Evolutionary conservation across 2,329 filamentous ascomycete species (phyloP), one percentile per base, ranked within the genome.

Genomic region (Sporothrix globosa): DNA sequence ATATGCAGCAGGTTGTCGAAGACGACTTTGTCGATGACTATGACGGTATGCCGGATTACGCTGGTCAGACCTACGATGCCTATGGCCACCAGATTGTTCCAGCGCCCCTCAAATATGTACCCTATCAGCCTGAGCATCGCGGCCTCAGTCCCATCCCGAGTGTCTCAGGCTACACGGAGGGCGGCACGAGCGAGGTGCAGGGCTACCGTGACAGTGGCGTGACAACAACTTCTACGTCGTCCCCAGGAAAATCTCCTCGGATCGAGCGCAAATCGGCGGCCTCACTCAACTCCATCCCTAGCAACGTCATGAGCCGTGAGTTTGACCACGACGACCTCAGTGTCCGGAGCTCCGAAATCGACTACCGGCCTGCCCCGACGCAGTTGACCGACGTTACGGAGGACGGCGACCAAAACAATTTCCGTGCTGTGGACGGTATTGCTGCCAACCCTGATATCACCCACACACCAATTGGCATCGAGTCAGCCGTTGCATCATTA

Each of bases 61-160:
- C 78, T 81, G 61, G 82, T 84, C 69, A 72, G 44, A 77, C 79
- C 60, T 81, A 82, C 73, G 80, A 82, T 65, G 87, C 86, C 74
- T 88, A 87, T 75, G 84, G 81, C 74, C 84, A 83, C 3, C 88
- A 90, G 74, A 87, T 90, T 72, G 88, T 90, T 2, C 88, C 88
- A 2, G 86, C 87, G 3, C 88, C 87, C 19, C 79, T 89, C 39
- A 87, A 87, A 74, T 91, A 91, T 74, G 84, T 89, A n/a, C 87
- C 90, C 1, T 90, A 92, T 73, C 86, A 90, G 75, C 85, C 88
- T 13, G 88, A 91, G 74, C 86, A 88, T 68, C 90, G 92, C 54
- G 90, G 89, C 13, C 81, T 96, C 65, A 97, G 94, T 77, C 95
- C 95, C 0, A 94, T 97, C 72, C 94, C 96, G 75, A 97, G 94